Percentiles rank a stretch among this genome's conserved stretches.
Conservation (phyloP, 495 filamentous ascomycete genomes). For the Lindgomyces ingoldianus region DNA sequence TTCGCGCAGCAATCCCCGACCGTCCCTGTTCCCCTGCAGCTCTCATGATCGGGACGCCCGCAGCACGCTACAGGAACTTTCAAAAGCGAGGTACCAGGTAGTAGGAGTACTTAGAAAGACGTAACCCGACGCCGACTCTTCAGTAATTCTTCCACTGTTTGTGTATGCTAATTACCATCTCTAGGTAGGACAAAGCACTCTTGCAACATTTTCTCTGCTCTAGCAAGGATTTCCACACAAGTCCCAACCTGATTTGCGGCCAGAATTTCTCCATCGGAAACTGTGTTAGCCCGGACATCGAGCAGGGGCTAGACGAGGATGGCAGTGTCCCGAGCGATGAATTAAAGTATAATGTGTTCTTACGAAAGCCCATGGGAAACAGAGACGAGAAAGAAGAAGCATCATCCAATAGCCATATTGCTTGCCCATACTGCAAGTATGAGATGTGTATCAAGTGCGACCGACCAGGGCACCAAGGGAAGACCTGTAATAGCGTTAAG, state of each 20-base stretch:
- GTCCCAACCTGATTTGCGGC: slow-evolving; percentile 5
- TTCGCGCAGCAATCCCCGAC: too few species aligned
- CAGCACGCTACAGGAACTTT: too few species aligned
- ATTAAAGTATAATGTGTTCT: too few species aligned
- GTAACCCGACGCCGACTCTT: too few species aligned
- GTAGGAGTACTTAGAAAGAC: too few species aligned
- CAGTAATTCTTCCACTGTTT: too few species aligned
- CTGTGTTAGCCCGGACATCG: not conserved
- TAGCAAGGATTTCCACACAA: not conserved
- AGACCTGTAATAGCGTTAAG: not conserved
- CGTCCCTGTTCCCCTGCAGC: too few species aligned
- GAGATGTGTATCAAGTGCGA: slow-evolving; percentile 6
- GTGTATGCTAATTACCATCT: not conserved
- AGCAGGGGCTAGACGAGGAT: not conserved
- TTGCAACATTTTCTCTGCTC: not conserved
- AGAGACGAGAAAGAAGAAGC: not conserved
- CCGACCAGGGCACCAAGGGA: slow-evolving; percentile 7
- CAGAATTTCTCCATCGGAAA: slow-evolving; percentile 14
- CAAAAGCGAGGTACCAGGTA: too few species aligned
- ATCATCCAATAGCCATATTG: not conserved
- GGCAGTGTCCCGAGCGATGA: not conserved
- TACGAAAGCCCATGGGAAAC: too few species aligned
- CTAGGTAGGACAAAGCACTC: slow-evolving; percentile 12
- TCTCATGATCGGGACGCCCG: too few species aligned
- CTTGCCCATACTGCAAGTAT: slow-evolving; percentile 14